Percentiles rank a stretch among this genome's conserved stretches.
These are phyloP conservation scores for Microdochium nivale DNA, from an alignment of 2,329 filamentous ascomycete genomes.

Conservation along the genomic window DNA sequence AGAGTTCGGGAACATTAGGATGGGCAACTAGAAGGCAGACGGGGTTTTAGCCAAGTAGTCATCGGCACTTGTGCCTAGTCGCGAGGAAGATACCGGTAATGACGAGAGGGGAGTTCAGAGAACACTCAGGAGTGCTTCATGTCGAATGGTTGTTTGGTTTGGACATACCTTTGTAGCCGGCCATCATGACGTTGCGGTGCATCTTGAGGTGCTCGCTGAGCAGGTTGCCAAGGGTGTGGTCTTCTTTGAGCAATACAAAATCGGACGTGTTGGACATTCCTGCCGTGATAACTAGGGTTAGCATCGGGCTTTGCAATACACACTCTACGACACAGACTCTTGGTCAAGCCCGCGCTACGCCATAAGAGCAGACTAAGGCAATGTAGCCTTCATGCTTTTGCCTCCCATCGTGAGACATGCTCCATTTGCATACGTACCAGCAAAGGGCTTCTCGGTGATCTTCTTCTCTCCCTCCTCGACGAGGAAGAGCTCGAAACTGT, in stretches of 20 bases:
- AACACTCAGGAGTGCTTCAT: no score
- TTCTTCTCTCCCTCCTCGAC: constrained; percentile 80
- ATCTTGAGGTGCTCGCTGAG: constrained; percentile 78
- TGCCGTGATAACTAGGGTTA: constrained; percentile 22
- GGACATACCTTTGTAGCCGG: constrained; percentile 74
- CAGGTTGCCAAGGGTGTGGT: constrained; percentile 91
- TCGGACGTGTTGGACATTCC: constrained; percentile 92
- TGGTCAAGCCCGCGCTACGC: no score
- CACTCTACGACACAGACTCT: neutral
- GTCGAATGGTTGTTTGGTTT: neutral
- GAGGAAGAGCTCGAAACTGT: constrained; percentile 87
- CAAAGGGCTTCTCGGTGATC: constrained; percentile 80
- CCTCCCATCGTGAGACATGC: neutral
- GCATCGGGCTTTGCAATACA: neutral
- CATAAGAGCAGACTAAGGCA: no score
- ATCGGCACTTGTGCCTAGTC: no score
- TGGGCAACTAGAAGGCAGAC: constrained; percentile 34
- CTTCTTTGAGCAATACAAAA: constrained; percentile 93
- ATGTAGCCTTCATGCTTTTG: constrained; percentile 5
- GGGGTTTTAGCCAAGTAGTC: no score
- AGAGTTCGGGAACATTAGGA: constrained; percentile 51
- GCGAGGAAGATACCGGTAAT: no score
- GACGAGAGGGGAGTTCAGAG: no score
- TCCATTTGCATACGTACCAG: constrained; percentile 53
- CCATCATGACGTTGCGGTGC: constrained; percentile 76